Evolutionary conservation across 2,329 filamentous ascomycete genomes (phyloP), one percentile per base, ranked within the genome.

Genomic region (Colletotrichum sp.): DNA sequence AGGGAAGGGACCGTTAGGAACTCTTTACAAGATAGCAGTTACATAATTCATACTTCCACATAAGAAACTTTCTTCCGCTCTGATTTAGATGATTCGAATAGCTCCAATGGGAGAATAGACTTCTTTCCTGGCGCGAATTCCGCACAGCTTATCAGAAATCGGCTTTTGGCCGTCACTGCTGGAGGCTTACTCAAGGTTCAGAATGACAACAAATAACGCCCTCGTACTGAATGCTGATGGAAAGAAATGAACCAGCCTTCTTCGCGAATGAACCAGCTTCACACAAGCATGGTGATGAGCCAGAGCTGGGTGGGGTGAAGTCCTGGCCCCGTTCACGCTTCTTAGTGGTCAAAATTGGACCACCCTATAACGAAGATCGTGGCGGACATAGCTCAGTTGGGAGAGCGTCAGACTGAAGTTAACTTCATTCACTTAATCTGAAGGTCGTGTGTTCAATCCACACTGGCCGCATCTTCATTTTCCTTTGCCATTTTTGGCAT

Each of bases 341-440:
- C 9, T 48, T 48, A 48, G 1, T 48, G 9, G 5, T 21, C 43
- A 48, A 48, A 48, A 21, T 21, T n/a, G 1, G 2, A 0, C 0
- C 1, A 0, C 4, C 34, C n/a, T n/a, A n/a, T n/a, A 61, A 24
- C 36, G 63, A 72, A 58, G 38, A 63, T 30, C 5, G 55, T 56
- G 63, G 73, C 69, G 73, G 73, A 75, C 73, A 75, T 75, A 75
- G 73, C 73, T 75, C 73, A 75, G 73, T 75, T 75, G 73, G 73
- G 73, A 75, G 72, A 75, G 73, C 73, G 73, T 75, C 69, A 75
- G 73, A 75, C 69, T 75, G 73, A 75, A 75, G 73, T 75, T 4
- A 75, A 75, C 73, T 75, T 72, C 73, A 72, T n/a, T 72, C 73
- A 63, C 69, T 68, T 30, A 52, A 75, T 75, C 73, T 75, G 73